A percentile compares a stretch with the other conserved stretches of the same genome.
These are phyloP conservation scores for Naganishia cerealis DNA, from an alignment of 1,284 basidiomycete genomes.

Conservation along the genomic window DNA sequence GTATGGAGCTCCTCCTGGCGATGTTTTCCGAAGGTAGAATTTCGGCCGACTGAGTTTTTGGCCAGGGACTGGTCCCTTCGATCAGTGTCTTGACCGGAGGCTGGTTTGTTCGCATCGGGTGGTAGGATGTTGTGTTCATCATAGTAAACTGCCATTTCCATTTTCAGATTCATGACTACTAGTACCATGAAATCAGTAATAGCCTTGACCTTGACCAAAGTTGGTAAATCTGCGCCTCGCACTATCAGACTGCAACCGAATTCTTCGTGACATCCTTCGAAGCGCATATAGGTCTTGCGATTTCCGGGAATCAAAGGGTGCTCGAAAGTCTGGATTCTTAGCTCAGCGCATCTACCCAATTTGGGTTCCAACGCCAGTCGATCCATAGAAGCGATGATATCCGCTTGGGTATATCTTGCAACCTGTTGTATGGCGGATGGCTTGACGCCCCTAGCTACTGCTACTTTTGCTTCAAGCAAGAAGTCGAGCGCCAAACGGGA, in stretches of 20 bases:
- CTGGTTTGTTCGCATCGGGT: conserved; percentile 40
- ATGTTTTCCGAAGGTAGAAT: conserved; percentile 10
- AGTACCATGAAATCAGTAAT: conserved; percentile 88
- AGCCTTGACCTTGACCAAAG: conserved; percentile 81
- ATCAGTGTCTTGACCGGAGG: not conserved
- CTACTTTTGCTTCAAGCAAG: conserved; percentile 81
- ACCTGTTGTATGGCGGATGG: conserved; percentile 82
- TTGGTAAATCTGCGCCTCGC: conserved; percentile 80
- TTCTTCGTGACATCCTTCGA: conserved; percentile 87
- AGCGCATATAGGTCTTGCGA: conserved; percentile 94
- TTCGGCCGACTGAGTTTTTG: conserved; percentile 2
- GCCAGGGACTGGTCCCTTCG: not conserved
- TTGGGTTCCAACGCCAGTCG: conserved; percentile 85
- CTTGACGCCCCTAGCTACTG: conserved; percentile 88
- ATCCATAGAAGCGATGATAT: conserved; percentile 93
- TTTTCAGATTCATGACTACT: conserved; percentile 79
- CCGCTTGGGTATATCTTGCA: conserved; percentile 89
- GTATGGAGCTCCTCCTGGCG: conserved; percentile 32
- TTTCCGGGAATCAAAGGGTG: conserved; percentile 84
- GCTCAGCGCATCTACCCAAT: conserved; percentile 84
- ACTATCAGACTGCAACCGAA: conserved; percentile 92
- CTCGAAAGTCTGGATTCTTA: conserved; percentile 89
- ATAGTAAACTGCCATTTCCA: conserved; percentile 92
- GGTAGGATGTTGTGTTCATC: conserved; percentile 84
- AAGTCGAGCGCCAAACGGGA: conserved; percentile 87